Conservation (phyloP, 345 rosid species). For the Salix dunnii region DNA sequence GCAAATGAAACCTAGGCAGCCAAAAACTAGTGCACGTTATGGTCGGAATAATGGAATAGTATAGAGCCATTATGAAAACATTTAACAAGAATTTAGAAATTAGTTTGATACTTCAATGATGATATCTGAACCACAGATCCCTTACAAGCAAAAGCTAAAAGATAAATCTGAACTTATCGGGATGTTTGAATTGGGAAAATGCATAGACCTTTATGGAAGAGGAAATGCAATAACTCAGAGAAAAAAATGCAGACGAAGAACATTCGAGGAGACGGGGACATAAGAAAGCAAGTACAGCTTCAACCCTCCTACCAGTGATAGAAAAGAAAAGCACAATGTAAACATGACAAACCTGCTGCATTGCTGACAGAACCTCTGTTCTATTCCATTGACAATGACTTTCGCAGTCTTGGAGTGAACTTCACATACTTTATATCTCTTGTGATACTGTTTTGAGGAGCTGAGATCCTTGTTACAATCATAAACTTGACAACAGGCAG, state of each 20-base stretch:
- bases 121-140: neutral
- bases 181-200: neutral
- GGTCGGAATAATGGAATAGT: neutral
- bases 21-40: constrained; percentile 4
- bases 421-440: constrained; percentile 58
- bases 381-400: constrained; percentile 50
- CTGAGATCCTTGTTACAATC: constrained; percentile 55
- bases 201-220: neutral
- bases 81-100: neutral
- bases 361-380: constrained; percentile 64
- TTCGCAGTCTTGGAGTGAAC: constrained; percentile 51
- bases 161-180: neutral
- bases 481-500: constrained; percentile 48
- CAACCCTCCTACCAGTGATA: too few species aligned
- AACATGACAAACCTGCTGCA: constrained; percentile 47
- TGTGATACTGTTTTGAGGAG: constrained; percentile 55
- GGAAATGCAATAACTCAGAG: neutral
- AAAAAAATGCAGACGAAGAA: too few species aligned
- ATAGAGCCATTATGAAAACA: neutral
- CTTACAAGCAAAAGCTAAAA: neutral
- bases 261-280: too few species aligned
- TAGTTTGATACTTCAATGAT: neutral
- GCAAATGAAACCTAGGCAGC: constrained; percentile 75
- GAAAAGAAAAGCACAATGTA: neutral
- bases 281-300: too few species aligned